Evolutionary conservation across 768 basidiomycete genomes (phyloP), one percentile per base, ranked within the genome.

Genomic region (Leccinum obscurum): DNA sequence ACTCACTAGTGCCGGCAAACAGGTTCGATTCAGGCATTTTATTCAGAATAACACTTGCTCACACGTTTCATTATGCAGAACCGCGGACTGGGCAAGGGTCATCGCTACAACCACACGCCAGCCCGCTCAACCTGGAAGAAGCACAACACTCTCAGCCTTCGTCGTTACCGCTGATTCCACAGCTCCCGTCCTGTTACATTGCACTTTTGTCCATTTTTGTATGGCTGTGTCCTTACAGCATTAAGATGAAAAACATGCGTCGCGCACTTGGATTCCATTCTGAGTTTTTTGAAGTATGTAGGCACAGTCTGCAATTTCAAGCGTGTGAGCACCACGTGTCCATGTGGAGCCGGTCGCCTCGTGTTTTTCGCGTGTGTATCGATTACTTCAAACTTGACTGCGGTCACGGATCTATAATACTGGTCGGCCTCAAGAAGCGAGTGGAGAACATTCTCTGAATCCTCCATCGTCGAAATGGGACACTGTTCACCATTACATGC

Each of bases 91-190:
- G 96, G 95, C 81, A 98, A 98, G 78, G 96, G 96, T 52, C 86
- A 91, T 73, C 87, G 89, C 66, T 80, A 93, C 92, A 97, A 98
- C 81, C 93, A 98, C 76, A 86, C 89, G 49, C 93, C 94, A 51
- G 86, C 88, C 68, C 86, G 88, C 64, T 89, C 93, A 10, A 93
- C 91, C 78, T 98, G 95, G 95, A 94, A 92, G 79, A 94, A 84
- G 76, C 92, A 98, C 94, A 99, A 98, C 86, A 97, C 95, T 15
- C 90, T 93, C 84, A 89, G 87, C 76, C 84, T 93, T 64, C 91
- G 89, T 72, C 88, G 91, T 64, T 93, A 93, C 84, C 88, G 91
- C 77, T 93, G 71, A 84, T 66, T 58, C 54, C 30, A 35, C 48
- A 49, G 4, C 28, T 50, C 56, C 49, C 17, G 39, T 60, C 35